These are phyloP conservation scores for Pseudisothecium myosuroides DNA, from an alignment of 225 moss, liverwort and hornwort genomes.

Conservation along the genomic window DNA sequence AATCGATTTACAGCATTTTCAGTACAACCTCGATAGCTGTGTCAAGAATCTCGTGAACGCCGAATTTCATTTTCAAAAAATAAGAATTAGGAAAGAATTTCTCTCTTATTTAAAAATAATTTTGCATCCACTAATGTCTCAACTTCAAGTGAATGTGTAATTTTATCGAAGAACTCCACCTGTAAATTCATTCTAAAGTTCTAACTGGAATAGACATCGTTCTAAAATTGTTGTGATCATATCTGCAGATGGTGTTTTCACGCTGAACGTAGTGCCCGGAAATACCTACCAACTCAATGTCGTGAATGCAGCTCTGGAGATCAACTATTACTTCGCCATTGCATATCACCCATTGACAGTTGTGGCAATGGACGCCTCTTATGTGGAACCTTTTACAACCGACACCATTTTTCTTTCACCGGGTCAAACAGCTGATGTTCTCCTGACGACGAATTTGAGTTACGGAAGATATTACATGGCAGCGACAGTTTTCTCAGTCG, in stretches of 20 bases:
- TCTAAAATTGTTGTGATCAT: neutral
- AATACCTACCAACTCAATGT: conserved; percentile 43
- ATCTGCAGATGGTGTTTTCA: conserved; percentile 22
- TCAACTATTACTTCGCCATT: conserved; percentile 37
- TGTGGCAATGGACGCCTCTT: conserved; percentile 35
- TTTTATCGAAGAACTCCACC: neutral
- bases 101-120: neutral
- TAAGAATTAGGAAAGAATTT: neutral
- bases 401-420: conserved; percentile 22
- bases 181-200: neutral
- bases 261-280: conserved; percentile 12
- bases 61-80: neutral
- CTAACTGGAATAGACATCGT: neutral
- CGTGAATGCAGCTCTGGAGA: conserved; percentile 47
- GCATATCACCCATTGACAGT: conserved; percentile 41
- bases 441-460: conserved; percentile 14
- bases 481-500: conserved; percentile 29
- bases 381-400: conserved; percentile 20
- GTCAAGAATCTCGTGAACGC: neutral
- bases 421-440: conserved; percentile 48
- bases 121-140: neutral
- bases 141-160: neutral
- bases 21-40: neutral
- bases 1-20: neutral
- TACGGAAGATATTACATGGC: conserved; percentile 33